phyloP scores from a whole-genome alignment of 2,329 filamentous ascomycete genomes.

The Capronia coronata region DNA sequence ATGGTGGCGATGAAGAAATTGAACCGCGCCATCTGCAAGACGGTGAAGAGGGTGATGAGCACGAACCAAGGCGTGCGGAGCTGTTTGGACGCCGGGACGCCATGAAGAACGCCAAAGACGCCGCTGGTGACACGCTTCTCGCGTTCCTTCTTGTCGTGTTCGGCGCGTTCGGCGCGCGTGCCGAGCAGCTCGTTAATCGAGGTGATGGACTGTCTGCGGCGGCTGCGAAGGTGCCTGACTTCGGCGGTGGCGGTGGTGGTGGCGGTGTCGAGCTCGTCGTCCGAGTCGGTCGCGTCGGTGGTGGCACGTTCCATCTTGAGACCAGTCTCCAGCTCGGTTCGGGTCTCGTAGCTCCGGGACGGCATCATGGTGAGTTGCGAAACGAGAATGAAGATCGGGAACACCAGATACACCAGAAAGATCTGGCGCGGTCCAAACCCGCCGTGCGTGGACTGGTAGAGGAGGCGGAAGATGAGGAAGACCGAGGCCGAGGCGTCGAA shows the following conservation, averaged over 20 bases:
- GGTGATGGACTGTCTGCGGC: constrained; percentile 55
- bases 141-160: constrained; percentile 58
- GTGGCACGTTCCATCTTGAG: constrained; percentile 53
- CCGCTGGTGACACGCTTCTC: constrained; percentile 63
- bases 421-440: constrained; percentile 52
- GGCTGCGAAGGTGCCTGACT: constrained; percentile 45
- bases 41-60: constrained; percentile 70
- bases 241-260: constrained; percentile 39
- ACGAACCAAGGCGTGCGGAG: constrained; percentile 77
- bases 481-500: constrained; percentile 77
- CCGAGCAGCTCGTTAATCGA: constrained; percentile 68
- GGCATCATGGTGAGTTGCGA: constrained; percentile 65
- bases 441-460: constrained; percentile 54
- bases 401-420: constrained; percentile 65
- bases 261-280: constrained; percentile 46
- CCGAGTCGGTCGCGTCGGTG: constrained; percentile 43
- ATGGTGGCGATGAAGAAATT: constrained; percentile 87
- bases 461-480: constrained; percentile 66
- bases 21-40: constrained; percentile 67
- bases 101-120: constrained; percentile 80
- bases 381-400: constrained; percentile 59
- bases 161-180: constrained; percentile 52
- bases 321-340: constrained; percentile 70
- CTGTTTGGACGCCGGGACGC: constrained; percentile 61
- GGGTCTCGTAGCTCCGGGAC: constrained; percentile 65